Evolutionary conservation across 1,139 yeast species (phyloP).

Genomic region (Pichia sp.): DNA sequence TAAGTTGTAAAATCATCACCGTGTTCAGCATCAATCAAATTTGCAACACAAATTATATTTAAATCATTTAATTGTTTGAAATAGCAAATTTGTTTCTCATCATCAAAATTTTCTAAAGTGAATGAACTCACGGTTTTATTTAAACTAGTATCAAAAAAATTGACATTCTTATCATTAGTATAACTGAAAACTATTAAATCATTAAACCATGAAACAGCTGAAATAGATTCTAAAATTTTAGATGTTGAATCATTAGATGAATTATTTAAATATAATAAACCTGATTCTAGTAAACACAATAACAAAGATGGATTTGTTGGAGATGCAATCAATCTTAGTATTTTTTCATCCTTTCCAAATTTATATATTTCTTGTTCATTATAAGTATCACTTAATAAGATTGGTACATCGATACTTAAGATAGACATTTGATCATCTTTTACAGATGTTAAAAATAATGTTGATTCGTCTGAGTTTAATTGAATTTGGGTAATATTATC

Average conservation of each 20-base stretch:
- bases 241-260: not conserved
- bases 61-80: slow-evolving; percentile 8
- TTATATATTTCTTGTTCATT: slow-evolving; percentile 2
- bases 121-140: not conserved
- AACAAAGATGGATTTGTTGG: not conserved
- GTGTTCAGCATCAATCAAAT: slow-evolving; percentile 3
- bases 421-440: slow-evolving; percentile 2
- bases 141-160: slow-evolving; percentile 1
- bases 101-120: slow-evolving; percentile 2
- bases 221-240: slow-evolving; percentile 1
- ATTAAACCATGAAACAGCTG: slow-evolving; percentile 13
- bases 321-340: slow-evolving; percentile 11
- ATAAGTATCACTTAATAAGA: slow-evolving; percentile 10
- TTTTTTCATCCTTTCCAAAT: not conserved
- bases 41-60: slow-evolving; percentile 8
- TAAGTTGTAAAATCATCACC: slow-evolving; percentile 9
- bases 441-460: slow-evolving; percentile 8
- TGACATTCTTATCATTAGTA: not conserved
- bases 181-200: slow-evolving; percentile 1
- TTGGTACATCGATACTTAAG: slow-evolving; percentile 5
- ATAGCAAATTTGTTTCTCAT: slow-evolving; percentile 5
- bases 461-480: slow-evolving; percentile 13
- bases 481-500: slow-evolving; percentile 15
- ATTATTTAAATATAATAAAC: slow-evolving; percentile 8
- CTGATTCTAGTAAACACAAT: slow-evolving; percentile 8